These are phyloP conservation scores for Colletotrichum sp. DNA, from an alignment of 2,329 filamentous ascomycete genomes.

Conservation along the genomic window DNA sequence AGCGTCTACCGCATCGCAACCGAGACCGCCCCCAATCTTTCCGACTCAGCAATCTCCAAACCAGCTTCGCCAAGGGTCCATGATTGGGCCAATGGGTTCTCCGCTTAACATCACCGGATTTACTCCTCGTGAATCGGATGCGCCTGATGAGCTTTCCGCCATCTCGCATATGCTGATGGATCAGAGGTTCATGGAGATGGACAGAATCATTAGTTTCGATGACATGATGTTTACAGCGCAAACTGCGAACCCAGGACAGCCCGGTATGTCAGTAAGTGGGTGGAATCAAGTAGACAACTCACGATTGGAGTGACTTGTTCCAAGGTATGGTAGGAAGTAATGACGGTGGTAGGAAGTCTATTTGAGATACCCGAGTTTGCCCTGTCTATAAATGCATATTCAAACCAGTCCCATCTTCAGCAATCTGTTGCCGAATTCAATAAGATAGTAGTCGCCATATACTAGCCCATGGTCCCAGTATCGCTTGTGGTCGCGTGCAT, in stretches of 20 bases:
- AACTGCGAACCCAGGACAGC: neutral
- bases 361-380: neutral
- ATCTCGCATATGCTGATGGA: slow-evolving; percentile 37
- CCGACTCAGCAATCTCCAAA: neutral
- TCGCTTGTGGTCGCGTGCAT: slow-evolving; percentile 31
- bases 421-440: slow-evolving; percentile 51
- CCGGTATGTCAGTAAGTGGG: neutral
- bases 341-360: neutral
- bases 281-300: slow-evolving; percentile 7
- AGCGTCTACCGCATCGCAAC: neutral
- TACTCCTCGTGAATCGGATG: neutral
- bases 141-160: slow-evolving; percentile 28
- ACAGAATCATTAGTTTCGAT: slow-evolving; percentile 39
- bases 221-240: slow-evolving; percentile 36
- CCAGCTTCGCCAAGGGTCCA: neutral
- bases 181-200: slow-evolving; percentile 35
- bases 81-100: slow-evolving; percentile 1
- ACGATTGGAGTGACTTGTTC: neutral
- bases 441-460: slow-evolving; percentile 54
- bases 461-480: slow-evolving; percentile 48
- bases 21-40: neutral
- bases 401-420: slow-evolving; percentile 34
- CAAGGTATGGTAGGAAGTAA: neutral
- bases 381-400: neutral
- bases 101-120: slow-evolving; percentile 1